A percentile compares a stretch with the other conserved stretches of the same genome.
These are phyloP conservation scores for Allomyces javanicus DNA, from an alignment of 192 early-diverging fungal species.

Conservation along the genomic window DNA sequence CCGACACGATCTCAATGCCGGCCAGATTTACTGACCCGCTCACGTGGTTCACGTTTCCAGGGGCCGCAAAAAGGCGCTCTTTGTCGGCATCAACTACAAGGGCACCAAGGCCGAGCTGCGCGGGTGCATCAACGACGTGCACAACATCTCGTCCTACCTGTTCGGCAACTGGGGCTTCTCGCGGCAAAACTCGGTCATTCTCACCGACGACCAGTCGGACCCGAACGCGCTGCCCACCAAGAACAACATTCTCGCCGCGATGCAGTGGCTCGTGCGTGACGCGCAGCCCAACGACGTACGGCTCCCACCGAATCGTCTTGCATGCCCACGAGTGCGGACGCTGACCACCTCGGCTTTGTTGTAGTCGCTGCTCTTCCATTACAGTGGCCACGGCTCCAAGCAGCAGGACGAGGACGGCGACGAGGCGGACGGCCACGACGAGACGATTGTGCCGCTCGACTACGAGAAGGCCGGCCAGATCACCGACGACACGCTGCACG, in stretches of 20 bases:
- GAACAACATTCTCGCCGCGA: conserved; percentile 34
- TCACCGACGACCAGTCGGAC: conserved; percentile 49
- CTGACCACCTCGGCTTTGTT: not conserved
- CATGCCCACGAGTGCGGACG: not conserved
- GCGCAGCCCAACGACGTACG: conserved; percentile 50
- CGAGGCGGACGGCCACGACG: conserved; percentile 37
- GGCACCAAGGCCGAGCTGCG: conserved; percentile 16
- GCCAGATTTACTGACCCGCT: too few relatives aligned
- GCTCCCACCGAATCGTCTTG: conserved; percentile 4
- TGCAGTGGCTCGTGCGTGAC: conserved; percentile 45
- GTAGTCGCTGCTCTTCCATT: conserved; percentile 54
- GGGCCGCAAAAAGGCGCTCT: conserved; percentile 45
- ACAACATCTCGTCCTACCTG: conserved; percentile 43
- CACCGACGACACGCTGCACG: conserved; percentile 48
- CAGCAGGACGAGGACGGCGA: conserved; percentile 17
- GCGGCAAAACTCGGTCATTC: conserved; percentile 31
- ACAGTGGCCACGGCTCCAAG: conserved; percentile 47
- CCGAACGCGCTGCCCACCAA: conserved; percentile 35
- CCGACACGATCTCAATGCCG: too few relatives aligned
- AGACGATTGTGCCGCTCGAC: conserved; percentile 56
- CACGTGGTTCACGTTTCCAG: too few relatives aligned
- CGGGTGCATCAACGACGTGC: conserved; percentile 73
- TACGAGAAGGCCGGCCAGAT: conserved; percentile 37
- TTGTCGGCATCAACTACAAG: conserved; percentile 87
- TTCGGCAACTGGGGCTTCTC: conserved; percentile 29